These are phyloP conservation scores for Metrosideros polymorpha DNA, from an alignment of 441 rosid species.

Conservation along the genomic window DNA sequence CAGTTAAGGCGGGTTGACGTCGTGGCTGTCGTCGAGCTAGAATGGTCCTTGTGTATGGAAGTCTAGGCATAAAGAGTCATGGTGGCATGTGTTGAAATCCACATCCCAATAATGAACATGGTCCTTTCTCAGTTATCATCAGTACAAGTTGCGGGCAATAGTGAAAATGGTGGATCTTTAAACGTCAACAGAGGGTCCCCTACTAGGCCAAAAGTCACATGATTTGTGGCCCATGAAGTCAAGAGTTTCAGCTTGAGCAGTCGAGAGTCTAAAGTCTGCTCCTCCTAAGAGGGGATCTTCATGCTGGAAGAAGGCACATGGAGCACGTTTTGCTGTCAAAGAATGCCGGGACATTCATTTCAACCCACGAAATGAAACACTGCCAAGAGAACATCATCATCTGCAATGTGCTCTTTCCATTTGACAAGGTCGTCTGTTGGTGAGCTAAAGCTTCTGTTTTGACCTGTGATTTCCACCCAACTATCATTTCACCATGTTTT, in stretches of 20 bases:
- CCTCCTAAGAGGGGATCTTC: neutral
- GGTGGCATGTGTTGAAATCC: neutral
- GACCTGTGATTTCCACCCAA: neutral
- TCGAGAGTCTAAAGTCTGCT: neutral
- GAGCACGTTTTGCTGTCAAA: neutral
- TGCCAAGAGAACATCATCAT: neutral
- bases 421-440: neutral
- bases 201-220: neutral
- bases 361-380: neutral
- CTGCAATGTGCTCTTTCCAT: neutral
- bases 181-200: neutral
- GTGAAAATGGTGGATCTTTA: neutral
- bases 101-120: neutral
- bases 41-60: neutral
- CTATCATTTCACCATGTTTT: neutral
- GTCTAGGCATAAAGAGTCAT: neutral
- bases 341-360: neutral
- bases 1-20: neutral
- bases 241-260: neutral
- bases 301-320: neutral
- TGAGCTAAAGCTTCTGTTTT: neutral
- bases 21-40: neutral
- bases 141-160: neutral
- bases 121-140: neutral
- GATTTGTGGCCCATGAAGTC: neutral